Percentiles rank a stretch among this genome's conserved stretches.
These are phyloP conservation scores for Phytophthora tubulina DNA, from an alignment of 352 stramenopile genomes.

Conservation along the genomic window DNA sequence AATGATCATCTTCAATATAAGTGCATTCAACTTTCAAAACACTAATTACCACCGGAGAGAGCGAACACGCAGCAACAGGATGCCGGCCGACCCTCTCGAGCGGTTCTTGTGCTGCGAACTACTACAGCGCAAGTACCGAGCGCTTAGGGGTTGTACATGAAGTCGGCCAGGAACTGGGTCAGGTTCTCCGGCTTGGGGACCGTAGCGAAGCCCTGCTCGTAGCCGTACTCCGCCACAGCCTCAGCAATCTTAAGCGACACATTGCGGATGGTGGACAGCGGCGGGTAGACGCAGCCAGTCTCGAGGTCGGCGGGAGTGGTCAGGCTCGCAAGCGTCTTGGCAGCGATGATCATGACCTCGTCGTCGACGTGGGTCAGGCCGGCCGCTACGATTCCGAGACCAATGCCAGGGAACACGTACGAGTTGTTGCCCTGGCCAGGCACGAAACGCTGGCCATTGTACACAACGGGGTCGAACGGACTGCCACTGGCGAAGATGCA, in stretches of 20 bases:
- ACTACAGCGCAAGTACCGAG: slow-evolving; percentile 27
- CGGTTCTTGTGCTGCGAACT: slow-evolving; percentile 25
- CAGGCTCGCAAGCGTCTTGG: slow-evolving; percentile 71
- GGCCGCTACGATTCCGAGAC: slow-evolving; percentile 92
- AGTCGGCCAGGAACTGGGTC: slow-evolving; percentile 59
- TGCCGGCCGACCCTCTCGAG: background rate
- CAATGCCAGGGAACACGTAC: slow-evolving; percentile 98
- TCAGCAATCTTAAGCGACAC: slow-evolving; percentile 94
- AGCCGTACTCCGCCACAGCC: slow-evolving; percentile 90
- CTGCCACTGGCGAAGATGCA: slow-evolving; percentile 97
- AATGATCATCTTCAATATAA: slow-evolving; percentile 38
- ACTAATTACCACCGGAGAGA: slow-evolving; percentile 35
- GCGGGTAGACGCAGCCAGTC: slow-evolving; percentile 95
- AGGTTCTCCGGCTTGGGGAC: slow-evolving; percentile 62
- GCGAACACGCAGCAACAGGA: slow-evolving; percentile 1
- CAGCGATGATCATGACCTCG: slow-evolving; percentile 86
- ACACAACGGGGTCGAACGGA: slow-evolving; percentile 95
- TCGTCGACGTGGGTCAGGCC: slow-evolving; percentile 83
- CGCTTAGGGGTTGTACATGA: slow-evolving; percentile 83
- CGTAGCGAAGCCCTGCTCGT: slow-evolving; percentile 67
- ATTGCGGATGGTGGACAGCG: slow-evolving; percentile 91
- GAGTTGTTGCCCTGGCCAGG: slow-evolving; percentile 96
- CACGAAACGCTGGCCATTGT: slow-evolving; percentile 88
- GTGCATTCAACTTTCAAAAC: slow-evolving; percentile 40
- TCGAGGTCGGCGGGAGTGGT: slow-evolving; percentile 92